phyloP scores from a whole-genome alignment of 257 asterid species.

The Anisodus tanguticus region DNA sequence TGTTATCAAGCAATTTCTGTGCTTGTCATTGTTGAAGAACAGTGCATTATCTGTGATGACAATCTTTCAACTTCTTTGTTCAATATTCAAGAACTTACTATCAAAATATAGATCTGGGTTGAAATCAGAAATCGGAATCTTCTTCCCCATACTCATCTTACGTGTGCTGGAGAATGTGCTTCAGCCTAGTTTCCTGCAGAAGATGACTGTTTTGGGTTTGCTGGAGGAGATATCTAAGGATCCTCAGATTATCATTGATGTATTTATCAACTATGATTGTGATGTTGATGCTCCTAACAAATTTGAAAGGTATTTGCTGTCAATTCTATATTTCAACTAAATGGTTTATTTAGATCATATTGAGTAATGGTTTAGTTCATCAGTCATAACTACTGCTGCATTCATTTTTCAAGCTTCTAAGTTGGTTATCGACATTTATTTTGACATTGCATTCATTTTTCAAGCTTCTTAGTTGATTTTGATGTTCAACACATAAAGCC shows the following conservation, averaged over 20 bases:
- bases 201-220: slow-evolving; percentile 90
- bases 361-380: background rate
- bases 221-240: slow-evolving; percentile 84
- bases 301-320: slow-evolving; percentile 73
- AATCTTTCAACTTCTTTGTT: slow-evolving; percentile 82
- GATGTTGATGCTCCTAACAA: slow-evolving; percentile 98
- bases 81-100: slow-evolving; percentile 61
- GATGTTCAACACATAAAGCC: background rate
- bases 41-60: slow-evolving; percentile 96
- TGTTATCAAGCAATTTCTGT: slow-evolving; percentile 84
- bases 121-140: slow-evolving; percentile 95
- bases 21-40: slow-evolving; percentile 95
- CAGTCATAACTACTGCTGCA: background rate
- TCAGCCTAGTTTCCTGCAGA: slow-evolving; percentile 97
- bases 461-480: slow-evolving; percentile 28
- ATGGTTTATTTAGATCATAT: background rate
- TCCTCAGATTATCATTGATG: slow-evolving; percentile 78
- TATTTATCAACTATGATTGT: slow-evolving; percentile 95
- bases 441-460: background rate
- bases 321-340: background rate
- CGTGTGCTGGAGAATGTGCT: slow-evolving; percentile 98
- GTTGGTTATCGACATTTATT: slow-evolving; percentile 17
- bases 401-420: slow-evolving; percentile 21
- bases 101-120: slow-evolving; percentile 82
- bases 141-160: slow-evolving; percentile 93